Conservation (phyloP, 371 early-diverging fungal genomes). For the Saksenaea oblongispora region DNA sequence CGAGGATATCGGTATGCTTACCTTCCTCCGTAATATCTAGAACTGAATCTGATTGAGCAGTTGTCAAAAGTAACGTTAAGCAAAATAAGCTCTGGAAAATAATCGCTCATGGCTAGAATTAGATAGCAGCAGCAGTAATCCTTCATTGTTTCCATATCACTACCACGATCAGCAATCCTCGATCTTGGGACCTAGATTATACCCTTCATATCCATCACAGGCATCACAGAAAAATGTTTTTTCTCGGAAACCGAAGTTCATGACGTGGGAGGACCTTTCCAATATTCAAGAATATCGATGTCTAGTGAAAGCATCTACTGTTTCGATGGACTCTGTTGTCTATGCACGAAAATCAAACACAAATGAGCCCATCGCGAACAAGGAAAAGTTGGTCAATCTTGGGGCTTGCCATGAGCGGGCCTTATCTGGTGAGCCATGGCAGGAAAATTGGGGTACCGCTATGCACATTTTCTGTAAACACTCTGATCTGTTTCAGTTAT, state of each 20-base stretch:
- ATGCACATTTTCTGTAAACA: too few species aligned
- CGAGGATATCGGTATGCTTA: too few species aligned
- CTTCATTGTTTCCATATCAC: conserved; percentile 19
- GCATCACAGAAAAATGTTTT: conserved; percentile 25
- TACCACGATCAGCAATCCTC: conserved; percentile 22
- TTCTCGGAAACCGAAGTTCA: conserved; percentile 22
- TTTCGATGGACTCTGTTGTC: conserved; percentile 21
- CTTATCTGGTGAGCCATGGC: too few species aligned
- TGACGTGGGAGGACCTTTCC: conserved; percentile 23
- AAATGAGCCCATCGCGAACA: conserved; percentile 21
- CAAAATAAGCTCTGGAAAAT: too few species aligned
- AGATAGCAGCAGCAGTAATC: conserved; percentile 20
- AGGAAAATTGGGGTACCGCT: too few species aligned
- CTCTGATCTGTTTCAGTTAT: too few species aligned
- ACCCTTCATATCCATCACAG: conserved; percentile 19
- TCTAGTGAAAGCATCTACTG: conserved; percentile 23
- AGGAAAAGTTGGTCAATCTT: conserved; percentile 30
- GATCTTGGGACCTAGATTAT: conserved; percentile 20
- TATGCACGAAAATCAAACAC: conserved; percentile 29
- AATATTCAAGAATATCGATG: conserved; percentile 24
- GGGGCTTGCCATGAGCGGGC: too few species aligned
- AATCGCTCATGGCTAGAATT: too few species aligned
- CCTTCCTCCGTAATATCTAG: too few species aligned
- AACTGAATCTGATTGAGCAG: too few species aligned
- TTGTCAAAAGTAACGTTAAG: too few species aligned